Conservation (phyloP, 495 filamentous ascomycete genomes). For the Penicillium bialowiezense region DNA sequence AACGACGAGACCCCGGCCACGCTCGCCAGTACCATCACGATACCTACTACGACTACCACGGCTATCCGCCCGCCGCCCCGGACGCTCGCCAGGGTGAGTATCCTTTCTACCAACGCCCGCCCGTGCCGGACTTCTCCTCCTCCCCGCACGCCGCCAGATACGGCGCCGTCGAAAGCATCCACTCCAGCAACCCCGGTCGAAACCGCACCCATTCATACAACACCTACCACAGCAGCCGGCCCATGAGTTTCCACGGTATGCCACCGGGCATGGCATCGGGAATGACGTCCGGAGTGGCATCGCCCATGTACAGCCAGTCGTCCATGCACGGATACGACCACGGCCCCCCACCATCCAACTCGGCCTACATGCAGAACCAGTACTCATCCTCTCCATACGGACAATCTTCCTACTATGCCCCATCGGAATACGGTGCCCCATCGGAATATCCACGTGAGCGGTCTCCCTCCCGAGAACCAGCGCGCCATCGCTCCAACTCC, state of each 20-base stretch:
- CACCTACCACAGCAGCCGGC: slow-evolving; percentile 36
- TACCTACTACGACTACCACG: slow-evolving; percentile 33
- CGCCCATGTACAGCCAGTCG: slow-evolving; percentile 30
- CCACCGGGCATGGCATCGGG: slow-evolving; percentile 26
- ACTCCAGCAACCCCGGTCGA: slow-evolving; percentile 24
- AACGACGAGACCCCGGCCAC: slow-evolving; percentile 29
- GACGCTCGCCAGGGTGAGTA: slow-evolving; percentile 33
- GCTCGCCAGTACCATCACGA: slow-evolving; percentile 30
- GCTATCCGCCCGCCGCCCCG: slow-evolving; percentile 25
- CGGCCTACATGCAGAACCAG: slow-evolving; percentile 32
- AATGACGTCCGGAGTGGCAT: slow-evolving; percentile 10
- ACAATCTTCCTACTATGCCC: slow-evolving; percentile 21
- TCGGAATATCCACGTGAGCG: slow-evolving; percentile 29
- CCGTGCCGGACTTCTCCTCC: slow-evolving; percentile 32
- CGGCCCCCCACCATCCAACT: slow-evolving; percentile 36
- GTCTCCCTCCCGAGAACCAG: slow-evolving; percentile 32
- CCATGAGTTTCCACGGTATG: slow-evolving; percentile 45
- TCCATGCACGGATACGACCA: slow-evolving; percentile 30
- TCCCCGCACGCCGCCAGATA: slow-evolving; percentile 30
- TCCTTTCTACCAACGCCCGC: slow-evolving; percentile 27
- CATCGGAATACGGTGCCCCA: slow-evolving; percentile 20
- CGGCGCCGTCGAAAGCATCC: slow-evolving; percentile 26
- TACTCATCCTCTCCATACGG: slow-evolving; percentile 33
- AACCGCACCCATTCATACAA: slow-evolving; percentile 36
- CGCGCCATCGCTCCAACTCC: slow-evolving; percentile 31